Evolutionary conservation across 768 basidiomycete species (phyloP).

Genomic region (Suillus clintonianus): DNA sequence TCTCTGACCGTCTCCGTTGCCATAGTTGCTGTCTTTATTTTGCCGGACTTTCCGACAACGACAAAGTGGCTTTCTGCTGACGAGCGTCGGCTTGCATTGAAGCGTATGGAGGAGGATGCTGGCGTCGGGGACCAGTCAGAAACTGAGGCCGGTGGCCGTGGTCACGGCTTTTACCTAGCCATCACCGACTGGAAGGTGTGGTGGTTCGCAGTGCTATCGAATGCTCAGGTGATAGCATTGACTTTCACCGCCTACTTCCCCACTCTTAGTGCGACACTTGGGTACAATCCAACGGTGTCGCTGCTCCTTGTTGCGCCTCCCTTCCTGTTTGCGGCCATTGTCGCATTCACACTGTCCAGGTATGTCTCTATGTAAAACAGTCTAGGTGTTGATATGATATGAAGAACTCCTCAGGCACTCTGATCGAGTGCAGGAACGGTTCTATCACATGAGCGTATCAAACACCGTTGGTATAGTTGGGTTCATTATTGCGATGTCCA

Average conservation of each 20-base stretch:
- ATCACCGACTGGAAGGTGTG: slow-evolving; percentile 80
- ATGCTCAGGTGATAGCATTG: slow-evolving; percentile 43
- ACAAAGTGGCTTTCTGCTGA: slow-evolving; percentile 37
- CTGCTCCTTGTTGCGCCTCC: slow-evolving; percentile 79
- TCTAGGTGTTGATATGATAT: not conserved
- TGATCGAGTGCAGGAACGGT: slow-evolving; percentile 69
- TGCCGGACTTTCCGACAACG: slow-evolving; percentile 49
- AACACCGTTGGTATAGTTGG: slow-evolving; percentile 64
- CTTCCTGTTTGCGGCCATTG: slow-evolving; percentile 59
- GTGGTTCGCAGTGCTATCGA: slow-evolving; percentile 63
- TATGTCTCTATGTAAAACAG: slow-evolving; percentile 19
- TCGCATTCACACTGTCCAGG: slow-evolving; percentile 56
- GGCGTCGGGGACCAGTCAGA: slow-evolving; percentile 55
- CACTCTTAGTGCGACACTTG: slow-evolving; percentile 72
- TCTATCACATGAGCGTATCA: slow-evolving; percentile 62
- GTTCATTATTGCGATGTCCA: slow-evolving; percentile 65
- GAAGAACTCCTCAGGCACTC: slow-evolving; percentile 51
- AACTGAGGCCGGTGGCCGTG: slow-evolving; percentile 39
- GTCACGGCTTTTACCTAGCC: slow-evolving; percentile 57
- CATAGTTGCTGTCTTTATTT: slow-evolving; percentile 43
- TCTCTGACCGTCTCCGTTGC: slow-evolving; percentile 47
- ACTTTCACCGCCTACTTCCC: slow-evolving; percentile 84
- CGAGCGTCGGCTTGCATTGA: slow-evolving; percentile 49
- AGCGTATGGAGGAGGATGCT: slow-evolving; percentile 65
- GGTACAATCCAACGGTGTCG: slow-evolving; percentile 60